These are phyloP conservation scores for Xerocomus amazonicus DNA, from an alignment of 1,284 basidiomycete species.

Conservation along the genomic window DNA sequence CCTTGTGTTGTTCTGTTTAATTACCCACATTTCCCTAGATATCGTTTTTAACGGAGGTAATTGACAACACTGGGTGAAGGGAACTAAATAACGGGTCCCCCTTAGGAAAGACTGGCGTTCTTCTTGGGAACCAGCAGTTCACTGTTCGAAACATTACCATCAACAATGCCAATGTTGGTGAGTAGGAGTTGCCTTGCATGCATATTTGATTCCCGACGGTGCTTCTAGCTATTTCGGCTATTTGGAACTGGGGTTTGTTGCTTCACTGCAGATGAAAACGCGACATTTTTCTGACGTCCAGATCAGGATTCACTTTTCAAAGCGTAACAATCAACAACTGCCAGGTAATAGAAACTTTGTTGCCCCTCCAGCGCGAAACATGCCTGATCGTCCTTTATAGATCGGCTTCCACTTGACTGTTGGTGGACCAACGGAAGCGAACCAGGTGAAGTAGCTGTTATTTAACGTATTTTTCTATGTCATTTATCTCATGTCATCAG, in stretches of 20 bases:
- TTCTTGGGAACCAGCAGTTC: constrained; percentile 53
- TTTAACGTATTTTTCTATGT: too few species aligned
- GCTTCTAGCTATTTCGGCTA: constrained; percentile 33
- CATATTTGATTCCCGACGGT: neutral
- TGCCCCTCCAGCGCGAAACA: neutral
- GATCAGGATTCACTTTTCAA: constrained; percentile 42
- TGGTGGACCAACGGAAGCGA: constrained; percentile 30
- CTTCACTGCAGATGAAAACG: neutral
- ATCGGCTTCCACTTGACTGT: constrained; percentile 44
- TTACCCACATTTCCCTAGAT: constrained; percentile 39
- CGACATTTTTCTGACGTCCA: neutral
- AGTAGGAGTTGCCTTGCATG: constrained; percentile 1
- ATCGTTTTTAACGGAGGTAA: constrained; percentile 47
- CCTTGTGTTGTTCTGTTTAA: neutral
- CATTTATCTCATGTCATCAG: constrained; percentile 12
- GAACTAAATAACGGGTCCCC: neutral
- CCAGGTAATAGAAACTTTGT: constrained; percentile 26
- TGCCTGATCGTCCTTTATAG: constrained; percentile 1
- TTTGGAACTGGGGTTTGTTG: constrained; percentile 44
- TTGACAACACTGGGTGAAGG: neutral
- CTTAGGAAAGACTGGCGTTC: constrained; percentile 42
- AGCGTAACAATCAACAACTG: constrained; percentile 44
- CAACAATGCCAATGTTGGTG: constrained; percentile 44
- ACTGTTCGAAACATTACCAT: constrained; percentile 54
- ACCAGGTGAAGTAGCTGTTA: neutral